Evolutionary conservation across 176 grass and related monocot genomes (phyloP), one percentile per base, ranked within the genome.

Genomic region (Tillandsia leiboldiana): DNA sequence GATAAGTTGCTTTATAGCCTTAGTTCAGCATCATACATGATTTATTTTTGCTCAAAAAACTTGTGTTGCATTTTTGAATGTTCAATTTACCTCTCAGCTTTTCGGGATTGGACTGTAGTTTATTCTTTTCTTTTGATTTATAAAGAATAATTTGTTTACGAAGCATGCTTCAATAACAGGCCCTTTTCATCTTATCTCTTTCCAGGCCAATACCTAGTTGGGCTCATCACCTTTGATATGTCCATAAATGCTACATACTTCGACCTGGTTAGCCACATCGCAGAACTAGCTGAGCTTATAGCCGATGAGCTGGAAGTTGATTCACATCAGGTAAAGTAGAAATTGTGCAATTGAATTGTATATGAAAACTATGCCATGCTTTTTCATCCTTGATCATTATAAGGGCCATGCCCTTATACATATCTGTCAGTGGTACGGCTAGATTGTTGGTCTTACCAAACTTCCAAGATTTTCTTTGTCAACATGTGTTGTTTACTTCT

Each of bases 141-240:
- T 61, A 8, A 1, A 14, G 15, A 18, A 61, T 9, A 10, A n/a
- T 61, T 20, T 61, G 56, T 61, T 9, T 20, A 61, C 17, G 56
- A 23, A 61, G 10, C 22, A 61, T 61, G 56, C 56, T 23, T 61
- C 22, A 61, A 61, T 15, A 7, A 61, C 22, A 20, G 6, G 10
- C 2, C 11, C 14, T 53, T 12, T 79, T 77, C 18, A 49, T 49
- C 15, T 28, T 54, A 20, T 49, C 52, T 56, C 12, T 73, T 64
- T 80, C 66, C 87, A 99, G 95, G 71, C 42, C 76, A 99, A 71
- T 87, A 85, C 81, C 83, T 87, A 85, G 79, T 99, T 70, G 95
- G 95, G 53, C 73, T 82, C 57, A 99, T 99, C 57, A 87, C 87
- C 50, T 73, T 99, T 76, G 87, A 94, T 76, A 90, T 99, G 95